A percentile compares a stretch with the other conserved stretches of the same genome.
phyloP scores from a whole-genome alignment of 176 grass and related monocot species.

The Pharus latifolius region DNA sequence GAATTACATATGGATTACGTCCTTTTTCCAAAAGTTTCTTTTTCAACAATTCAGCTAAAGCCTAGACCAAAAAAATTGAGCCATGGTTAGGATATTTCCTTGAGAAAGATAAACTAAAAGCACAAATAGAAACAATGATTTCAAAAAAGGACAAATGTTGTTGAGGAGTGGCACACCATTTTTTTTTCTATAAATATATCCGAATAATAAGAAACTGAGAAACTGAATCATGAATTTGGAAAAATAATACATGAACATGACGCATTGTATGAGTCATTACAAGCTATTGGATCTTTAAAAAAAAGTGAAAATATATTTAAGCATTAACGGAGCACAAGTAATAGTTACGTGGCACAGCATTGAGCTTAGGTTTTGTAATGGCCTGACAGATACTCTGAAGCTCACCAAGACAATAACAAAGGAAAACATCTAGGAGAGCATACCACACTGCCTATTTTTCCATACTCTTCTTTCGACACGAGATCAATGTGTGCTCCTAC shows the following conservation, averaged over 20 bases:
- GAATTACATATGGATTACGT: constrained; percentile 83
- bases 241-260: neutral
- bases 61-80: constrained; percentile 26
- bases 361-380: constrained; percentile 11
- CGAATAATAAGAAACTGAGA: neutral
- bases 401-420: neutral
- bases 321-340: neutral
- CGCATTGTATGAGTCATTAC: neutral
- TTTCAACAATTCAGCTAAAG: constrained; percentile 79
- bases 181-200: neutral
- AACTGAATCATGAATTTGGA: neutral
- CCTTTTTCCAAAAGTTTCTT: constrained; percentile 74
- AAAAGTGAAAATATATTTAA: neutral
- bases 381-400: neutral
- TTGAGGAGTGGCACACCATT: neutral
- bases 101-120: neutral
- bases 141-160: neutral
- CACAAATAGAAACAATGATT: neutral
- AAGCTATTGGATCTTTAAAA: neutral
- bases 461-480: constrained; percentile 89
- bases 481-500: constrained; percentile 86
- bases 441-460: constrained; percentile 86
- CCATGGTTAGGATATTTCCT: neutral
- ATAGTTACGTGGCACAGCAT: neutral
- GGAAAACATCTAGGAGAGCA: neutral